phyloP scores from a whole-genome alignment of 805 yeast genomes.

The Kregervanrija pseudodelftensis region DNA sequence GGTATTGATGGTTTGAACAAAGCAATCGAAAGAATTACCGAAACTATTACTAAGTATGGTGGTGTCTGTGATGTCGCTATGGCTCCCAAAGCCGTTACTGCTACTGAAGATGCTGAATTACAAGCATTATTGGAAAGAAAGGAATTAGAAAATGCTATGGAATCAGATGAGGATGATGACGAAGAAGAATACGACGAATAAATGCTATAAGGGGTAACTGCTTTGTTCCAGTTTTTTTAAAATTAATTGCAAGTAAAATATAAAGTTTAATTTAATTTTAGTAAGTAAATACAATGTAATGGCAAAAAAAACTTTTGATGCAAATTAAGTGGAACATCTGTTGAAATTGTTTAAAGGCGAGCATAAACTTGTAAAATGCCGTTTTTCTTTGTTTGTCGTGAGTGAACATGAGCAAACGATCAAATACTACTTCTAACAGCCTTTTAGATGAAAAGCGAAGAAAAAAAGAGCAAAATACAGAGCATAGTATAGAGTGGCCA shows the following conservation, averaged over 20 bases:
- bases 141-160: conserved; percentile 81
- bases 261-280: too few species aligned
- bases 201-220: background rate
- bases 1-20: conserved; percentile 74
- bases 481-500: conserved; percentile 18
- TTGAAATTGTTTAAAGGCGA: too few species aligned
- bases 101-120: conserved; percentile 95
- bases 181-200: conserved; percentile 23
- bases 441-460: conserved; percentile 3
- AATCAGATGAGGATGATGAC: conserved; percentile 60
- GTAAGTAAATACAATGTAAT: too few species aligned
- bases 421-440: too few species aligned
- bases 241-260: background rate
- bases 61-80: conserved; percentile 89
- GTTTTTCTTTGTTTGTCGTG: too few species aligned
- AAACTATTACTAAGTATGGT: conserved; percentile 62
- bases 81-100: conserved; percentile 99
- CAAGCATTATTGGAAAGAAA: conserved; percentile 92
- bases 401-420: too few species aligned
- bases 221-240: background rate
- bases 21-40: conserved; percentile 73
- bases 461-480: conserved; percentile 3
- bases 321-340: too few species aligned
- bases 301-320: too few species aligned
- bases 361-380: too few species aligned